phyloP scores from a whole-genome alignment of 2,329 filamentous ascomycete species.

The Phialophora chinensis region DNA sequence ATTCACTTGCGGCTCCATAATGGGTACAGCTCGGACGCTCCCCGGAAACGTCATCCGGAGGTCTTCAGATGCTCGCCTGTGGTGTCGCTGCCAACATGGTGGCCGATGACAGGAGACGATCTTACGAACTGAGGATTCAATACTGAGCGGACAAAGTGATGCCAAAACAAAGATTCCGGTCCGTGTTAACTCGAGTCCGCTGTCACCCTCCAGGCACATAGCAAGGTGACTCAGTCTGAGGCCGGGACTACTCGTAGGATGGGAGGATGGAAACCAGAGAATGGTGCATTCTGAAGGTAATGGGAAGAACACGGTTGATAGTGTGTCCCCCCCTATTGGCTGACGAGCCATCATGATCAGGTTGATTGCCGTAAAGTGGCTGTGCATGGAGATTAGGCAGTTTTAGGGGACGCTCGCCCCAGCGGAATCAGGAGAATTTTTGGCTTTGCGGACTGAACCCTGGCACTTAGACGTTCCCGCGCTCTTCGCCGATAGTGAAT shows the following conservation, averaged over 20 bases:
- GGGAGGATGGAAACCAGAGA: not conserved
- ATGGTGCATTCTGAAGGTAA: not conserved
- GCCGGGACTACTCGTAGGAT: not conserved
- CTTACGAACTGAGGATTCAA: not conserved
- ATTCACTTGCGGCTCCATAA: not conserved
- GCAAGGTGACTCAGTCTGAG: no score
- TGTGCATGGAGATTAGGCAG: slow-evolving; percentile 3
- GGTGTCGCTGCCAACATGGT: not conserved
- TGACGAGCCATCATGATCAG: not conserved
- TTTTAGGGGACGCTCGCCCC: not conserved
- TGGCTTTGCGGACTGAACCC: not conserved
- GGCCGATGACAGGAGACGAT: not conserved
- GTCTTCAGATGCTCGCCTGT: no score
- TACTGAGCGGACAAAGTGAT: not conserved
- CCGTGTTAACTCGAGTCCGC: not conserved
- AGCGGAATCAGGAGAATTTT: slow-evolving; percentile 9
- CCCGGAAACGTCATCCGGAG: not conserved
- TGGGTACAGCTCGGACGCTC: not conserved
- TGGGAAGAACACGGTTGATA: not conserved
- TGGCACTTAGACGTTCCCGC: not conserved
- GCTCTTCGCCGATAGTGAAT: slow-evolving; percentile 5
- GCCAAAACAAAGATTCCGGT: not conserved
- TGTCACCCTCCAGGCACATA: not conserved
- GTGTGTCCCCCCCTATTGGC: slow-evolving; percentile 3
- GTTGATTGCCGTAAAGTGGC: not conserved